Percentiles rank a stretch among this genome's conserved stretches.
Conservation (phyloP, 345 rosid genomes). For the Eucalyptus melliodora region DNA sequence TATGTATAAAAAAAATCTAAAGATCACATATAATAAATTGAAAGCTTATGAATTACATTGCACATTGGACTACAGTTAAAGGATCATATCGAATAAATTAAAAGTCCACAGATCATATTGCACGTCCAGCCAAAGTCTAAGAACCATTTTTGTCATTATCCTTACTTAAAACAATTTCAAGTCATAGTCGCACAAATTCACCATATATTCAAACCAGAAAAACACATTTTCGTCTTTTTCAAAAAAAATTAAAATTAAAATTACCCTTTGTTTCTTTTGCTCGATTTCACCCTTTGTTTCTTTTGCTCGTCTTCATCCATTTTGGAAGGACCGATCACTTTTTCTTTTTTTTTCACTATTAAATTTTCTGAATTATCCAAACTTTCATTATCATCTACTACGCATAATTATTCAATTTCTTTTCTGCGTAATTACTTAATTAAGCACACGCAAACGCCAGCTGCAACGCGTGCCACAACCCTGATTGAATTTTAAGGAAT, state of each 20-base stretch:
- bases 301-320: too few relatives aligned
- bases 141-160: too few relatives aligned
- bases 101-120: fast-evolving
- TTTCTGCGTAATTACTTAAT: not conserved
- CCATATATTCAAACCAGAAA: not conserved
- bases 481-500: not conserved
- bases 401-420: too few relatives aligned
- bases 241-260: too few relatives aligned
- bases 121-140: too few relatives aligned
- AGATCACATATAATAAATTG: fast-evolving
- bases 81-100: fast-evolving
- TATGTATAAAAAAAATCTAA: fast-evolving
- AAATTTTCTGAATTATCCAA: not conserved
- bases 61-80: too few relatives aligned
- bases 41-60: too few relatives aligned
- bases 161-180: too few relatives aligned
- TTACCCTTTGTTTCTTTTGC: not conserved
- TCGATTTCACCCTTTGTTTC: not conserved
- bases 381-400: not conserved
- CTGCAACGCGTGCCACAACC: not conserved
- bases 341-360: not conserved
- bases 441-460: not conserved
- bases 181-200: not conserved
- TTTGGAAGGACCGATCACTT: too few relatives aligned
- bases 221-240: not conserved